A percentile compares a stretch with the other conserved stretches of the same genome.
These are phyloP conservation scores for Aspergillus hiratsukae DNA, from an alignment of 2,329 filamentous ascomycete species.

Conservation along the genomic window DNA sequence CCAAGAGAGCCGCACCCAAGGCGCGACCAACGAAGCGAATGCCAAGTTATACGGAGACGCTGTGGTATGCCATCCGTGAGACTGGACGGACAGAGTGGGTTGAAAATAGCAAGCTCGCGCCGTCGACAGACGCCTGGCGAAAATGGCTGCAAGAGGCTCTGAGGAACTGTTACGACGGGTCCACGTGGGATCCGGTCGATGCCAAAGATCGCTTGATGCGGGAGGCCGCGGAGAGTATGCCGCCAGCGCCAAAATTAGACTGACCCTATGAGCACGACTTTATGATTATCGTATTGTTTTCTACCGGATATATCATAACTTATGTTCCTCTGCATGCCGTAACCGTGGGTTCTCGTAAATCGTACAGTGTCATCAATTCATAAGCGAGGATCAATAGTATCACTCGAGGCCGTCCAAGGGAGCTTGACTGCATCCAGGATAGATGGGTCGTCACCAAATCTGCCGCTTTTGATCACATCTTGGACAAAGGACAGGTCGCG, in stretches of 20 bases:
- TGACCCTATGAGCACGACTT: background rate
- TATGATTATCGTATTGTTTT: background rate
- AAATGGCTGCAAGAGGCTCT: background rate
- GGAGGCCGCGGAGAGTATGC: background rate
- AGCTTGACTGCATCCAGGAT: background rate
- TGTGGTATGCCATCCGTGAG: conserved; percentile 58
- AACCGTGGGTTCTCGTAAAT: background rate
- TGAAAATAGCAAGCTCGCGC: conserved; percentile 48
- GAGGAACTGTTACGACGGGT: conserved; percentile 19
- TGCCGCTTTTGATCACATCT: conserved; percentile 4
- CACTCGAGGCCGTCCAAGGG: background rate
- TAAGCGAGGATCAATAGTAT: background rate
- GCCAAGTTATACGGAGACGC: conserved; percentile 50
- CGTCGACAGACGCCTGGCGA: conserved; percentile 35
- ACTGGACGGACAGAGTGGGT: conserved; percentile 54
- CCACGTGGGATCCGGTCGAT: conserved; percentile 10
- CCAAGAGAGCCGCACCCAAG: conserved; percentile 41
- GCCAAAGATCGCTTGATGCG: background rate
- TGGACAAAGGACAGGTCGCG: conserved; percentile 10
- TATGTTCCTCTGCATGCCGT: background rate
- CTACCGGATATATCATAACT: background rate
- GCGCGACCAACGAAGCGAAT: conserved; percentile 25
- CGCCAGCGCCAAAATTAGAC: background rate
- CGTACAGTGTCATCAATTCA: background rate
- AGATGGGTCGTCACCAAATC: conserved; percentile 6